Percentiles rank a stretch among this genome's conserved stretches.
phyloP scores from a whole-genome alignment of 331 rosid species.

The Spiraea crenata region DNA sequence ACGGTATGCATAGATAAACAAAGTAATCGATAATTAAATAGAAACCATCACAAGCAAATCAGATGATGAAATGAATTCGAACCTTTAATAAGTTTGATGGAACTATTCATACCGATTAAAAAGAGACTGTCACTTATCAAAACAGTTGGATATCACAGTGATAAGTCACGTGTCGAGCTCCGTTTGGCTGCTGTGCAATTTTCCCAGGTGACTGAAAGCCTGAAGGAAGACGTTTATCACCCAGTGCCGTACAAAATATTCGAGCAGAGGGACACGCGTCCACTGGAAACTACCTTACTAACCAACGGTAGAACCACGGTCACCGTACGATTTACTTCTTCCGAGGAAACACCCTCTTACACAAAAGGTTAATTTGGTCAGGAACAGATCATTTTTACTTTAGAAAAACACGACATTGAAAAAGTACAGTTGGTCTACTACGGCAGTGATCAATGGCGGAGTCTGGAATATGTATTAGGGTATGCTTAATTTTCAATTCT shows the following conservation, averaged over 20 bases:
- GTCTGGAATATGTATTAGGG: too few species aligned
- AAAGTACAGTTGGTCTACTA: too few species aligned
- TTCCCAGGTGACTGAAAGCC: background rate
- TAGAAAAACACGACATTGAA: too few species aligned
- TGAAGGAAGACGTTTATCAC: background rate
- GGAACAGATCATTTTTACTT: too few species aligned
- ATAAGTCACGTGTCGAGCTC: constrained; percentile 4
- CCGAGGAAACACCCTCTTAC: background rate
- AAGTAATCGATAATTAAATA: too few species aligned
- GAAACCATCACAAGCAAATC: too few species aligned
- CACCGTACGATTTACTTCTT: background rate
- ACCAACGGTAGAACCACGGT: constrained; percentile 25
- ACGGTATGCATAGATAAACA: too few species aligned
- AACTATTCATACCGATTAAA: background rate
- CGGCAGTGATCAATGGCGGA: too few species aligned
- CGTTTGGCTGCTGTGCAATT: background rate
- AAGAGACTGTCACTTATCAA: background rate
- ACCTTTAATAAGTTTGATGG: too few species aligned
- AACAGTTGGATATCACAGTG: background rate
- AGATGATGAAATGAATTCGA: too few species aligned
- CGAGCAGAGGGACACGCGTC: constrained; percentile 27
- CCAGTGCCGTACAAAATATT: background rate
- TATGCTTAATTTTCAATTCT: too few species aligned
- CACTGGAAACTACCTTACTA: constrained; percentile 3
- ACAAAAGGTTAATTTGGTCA: background rate